A percentile compares a stretch with the other conserved stretches of the same genome.
Conservation (phyloP, 495 filamentous ascomycete genomes). For the Mytilinidion resinicola region DNA sequence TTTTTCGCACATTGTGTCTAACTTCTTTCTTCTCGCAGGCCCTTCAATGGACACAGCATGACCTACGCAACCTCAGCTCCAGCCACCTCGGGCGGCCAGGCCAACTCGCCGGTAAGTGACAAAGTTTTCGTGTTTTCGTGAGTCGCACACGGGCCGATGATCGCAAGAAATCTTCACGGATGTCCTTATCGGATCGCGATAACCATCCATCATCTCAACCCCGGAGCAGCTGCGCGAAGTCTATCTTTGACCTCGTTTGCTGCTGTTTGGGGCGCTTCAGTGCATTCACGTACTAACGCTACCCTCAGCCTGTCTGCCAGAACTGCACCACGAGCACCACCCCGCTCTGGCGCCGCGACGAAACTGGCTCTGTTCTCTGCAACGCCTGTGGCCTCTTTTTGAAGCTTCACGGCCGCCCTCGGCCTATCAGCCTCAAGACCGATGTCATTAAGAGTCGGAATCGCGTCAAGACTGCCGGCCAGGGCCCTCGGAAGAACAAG, state of each 20-base stretch:
- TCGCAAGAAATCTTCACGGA: not conserved
- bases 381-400: slow-evolving; percentile 97
- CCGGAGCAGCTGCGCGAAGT: too few relatives aligned
- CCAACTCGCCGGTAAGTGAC: slow-evolving; percentile 58
- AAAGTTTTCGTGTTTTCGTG: not conserved
- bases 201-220: too few relatives aligned
- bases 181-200: not conserved
- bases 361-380: slow-evolving; percentile 94
- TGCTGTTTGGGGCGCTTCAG: too few relatives aligned
- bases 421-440: slow-evolving; percentile 94
- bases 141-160: not conserved
- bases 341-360: slow-evolving; percentile 94
- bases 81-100: slow-evolving; percentile 60
- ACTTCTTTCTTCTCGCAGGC: slow-evolving; percentile 33
- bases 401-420: slow-evolving; percentile 88
- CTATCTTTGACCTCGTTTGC: too few relatives aligned
- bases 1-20: slow-evolving; percentile 22
- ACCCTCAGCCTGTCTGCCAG: slow-evolving; percentile 80
- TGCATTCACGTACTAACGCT: too few relatives aligned
- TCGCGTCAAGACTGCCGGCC: slow-evolving; percentile 84
- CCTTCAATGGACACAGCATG: slow-evolving; percentile 49
- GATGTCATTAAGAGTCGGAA: slow-evolving; percentile 99
- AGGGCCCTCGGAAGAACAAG: slow-evolving; percentile 79
- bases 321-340: slow-evolving; percentile 96
- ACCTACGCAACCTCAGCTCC: slow-evolving; percentile 60